Base-by-base conservation (phyloP, 352 stramenopile genomes). In the Pythium rishiriense region DNA sequence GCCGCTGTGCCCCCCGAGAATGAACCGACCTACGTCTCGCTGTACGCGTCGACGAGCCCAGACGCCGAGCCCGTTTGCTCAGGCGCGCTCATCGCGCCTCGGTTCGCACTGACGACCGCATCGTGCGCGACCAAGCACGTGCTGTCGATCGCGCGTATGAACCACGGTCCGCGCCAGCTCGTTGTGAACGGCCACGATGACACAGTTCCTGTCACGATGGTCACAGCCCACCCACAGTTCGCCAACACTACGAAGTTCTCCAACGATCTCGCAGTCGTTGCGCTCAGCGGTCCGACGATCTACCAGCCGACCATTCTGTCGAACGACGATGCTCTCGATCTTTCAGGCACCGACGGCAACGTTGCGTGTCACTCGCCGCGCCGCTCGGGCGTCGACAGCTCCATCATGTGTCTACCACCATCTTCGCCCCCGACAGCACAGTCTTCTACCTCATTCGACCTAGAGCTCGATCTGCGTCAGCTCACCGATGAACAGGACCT, bases 81-180 rank as follows among this genome's bases (percentile, higher is more conserved):
- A 11, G 66, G 66, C 6, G 47, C 66, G 26, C 56, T 73, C 24
- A 73, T 73, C 57, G 66, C 66, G 0, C 66, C 66, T 22, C 59
- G 50, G 4, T 69, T 46, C 28, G 51, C 69, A 1, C 9, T 73
- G 17, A 69, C 66, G 1, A 65, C 48, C 12, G 66, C 59, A 3
- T 73, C 66, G 12, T 73, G 66, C 31, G 60, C 62, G 10, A 45
- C 46, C 8, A 73, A 66, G 37, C 39, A 57, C 47, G 57, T 50
- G 4, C 21, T 69, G 24, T 12, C 39, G 15, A 24, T 43, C 29
- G 66, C 56, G 5, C 54, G 49, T 1, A 49, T 73, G 14, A 56
- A 62, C 25, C 54, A 62, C 37, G 58, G 58, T 19, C 21, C 59
- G 25, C 49, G 57, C 1, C 15, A 19, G 10, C 49, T 3, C 21